Conservation (phyloP, 805 yeast species). For the Metschnikowia noctiluminum region DNA sequence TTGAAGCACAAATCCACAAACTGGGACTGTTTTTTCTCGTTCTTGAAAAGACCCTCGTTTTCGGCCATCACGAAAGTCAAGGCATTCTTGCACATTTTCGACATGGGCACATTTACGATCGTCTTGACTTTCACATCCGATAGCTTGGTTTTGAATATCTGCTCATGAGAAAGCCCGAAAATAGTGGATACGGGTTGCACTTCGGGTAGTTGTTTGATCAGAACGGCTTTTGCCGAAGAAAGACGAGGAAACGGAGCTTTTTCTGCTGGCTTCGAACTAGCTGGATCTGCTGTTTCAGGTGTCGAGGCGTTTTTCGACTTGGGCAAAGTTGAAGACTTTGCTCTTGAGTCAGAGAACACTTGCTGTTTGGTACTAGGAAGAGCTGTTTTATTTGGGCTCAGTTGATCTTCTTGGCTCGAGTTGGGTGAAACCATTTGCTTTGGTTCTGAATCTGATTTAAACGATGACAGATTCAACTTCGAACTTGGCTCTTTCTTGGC, state of each 20-base stretch:
- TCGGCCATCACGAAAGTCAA: constrained; percentile 25
- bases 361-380: too few relatives aligned
- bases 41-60: constrained; percentile 24
- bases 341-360: too few relatives aligned
- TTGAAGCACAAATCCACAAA: constrained; percentile 32
- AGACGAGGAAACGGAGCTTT: not conserved
- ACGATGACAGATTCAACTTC: too few relatives aligned
- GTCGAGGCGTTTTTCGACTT: too few relatives aligned
- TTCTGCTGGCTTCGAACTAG: too few relatives aligned
- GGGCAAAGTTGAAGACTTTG: too few relatives aligned
- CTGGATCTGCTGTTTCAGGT: too few relatives aligned
- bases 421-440: too few relatives aligned
- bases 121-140: constrained; percentile 39
- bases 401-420: too few relatives aligned
- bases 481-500: not conserved
- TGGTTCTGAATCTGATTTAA: too few relatives aligned
- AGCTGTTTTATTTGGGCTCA: too few relatives aligned
- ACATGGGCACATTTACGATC: constrained; percentile 29
- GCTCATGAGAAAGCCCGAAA: constrained; percentile 35
- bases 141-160: constrained; percentile 28
- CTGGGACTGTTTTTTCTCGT: constrained; percentile 17
- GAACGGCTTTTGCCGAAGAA: constrained; percentile 14
- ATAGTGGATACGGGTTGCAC: constrained; percentile 34
- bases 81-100: constrained; percentile 29
- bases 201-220: constrained; percentile 22